These are phyloP conservation scores for Aspergillus cristatus DNA, from an alignment of 495 filamentous ascomycete genomes.

Conservation along the genomic window DNA sequence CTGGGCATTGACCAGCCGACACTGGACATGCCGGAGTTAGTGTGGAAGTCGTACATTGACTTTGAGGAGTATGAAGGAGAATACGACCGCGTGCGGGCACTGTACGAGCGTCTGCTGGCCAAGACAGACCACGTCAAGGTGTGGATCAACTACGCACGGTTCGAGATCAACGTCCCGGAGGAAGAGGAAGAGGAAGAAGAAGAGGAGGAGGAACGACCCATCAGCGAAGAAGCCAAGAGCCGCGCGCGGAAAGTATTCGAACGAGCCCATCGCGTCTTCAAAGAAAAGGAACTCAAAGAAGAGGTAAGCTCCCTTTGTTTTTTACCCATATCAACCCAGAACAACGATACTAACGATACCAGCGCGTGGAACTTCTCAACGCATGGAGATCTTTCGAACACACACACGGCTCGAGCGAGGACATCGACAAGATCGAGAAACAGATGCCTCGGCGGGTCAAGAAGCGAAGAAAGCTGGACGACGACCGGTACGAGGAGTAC, in stretches of 20 bases:
- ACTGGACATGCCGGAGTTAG: constrained; percentile 94
- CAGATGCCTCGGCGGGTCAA: constrained; percentile 93
- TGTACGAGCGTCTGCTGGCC: constrained; percentile 85
- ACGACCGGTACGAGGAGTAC: constrained; percentile 95
- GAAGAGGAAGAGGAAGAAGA: constrained; percentile 56
- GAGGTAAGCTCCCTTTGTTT: constrained; percentile 45
- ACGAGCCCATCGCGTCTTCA: constrained; percentile 79
- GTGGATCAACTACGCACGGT: constrained; percentile 94
- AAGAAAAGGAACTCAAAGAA: constrained; percentile 87
- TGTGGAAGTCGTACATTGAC: constrained; percentile 98
- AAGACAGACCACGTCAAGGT: constrained; percentile 98
- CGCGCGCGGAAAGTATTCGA: constrained; percentile 78
- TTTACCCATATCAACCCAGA: too few species aligned
- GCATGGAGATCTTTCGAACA: constrained; percentile 88
- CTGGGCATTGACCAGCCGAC: constrained; percentile 72
- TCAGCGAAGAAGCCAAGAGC: constrained; percentile 74
- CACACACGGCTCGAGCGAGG: constrained; percentile 66
- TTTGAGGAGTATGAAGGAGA: constrained; percentile 93
- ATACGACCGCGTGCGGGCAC: constrained; percentile 65
- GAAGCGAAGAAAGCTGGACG: constrained; percentile 87
- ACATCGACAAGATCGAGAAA: constrained; percentile 75
- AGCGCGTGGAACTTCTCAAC: constrained; percentile 77
- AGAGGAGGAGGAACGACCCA: constrained; percentile 55
- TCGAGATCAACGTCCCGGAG: constrained; percentile 81
- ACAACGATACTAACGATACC: constrained; percentile 20